Percentiles rank a stretch among this genome's conserved stretches.
These are phyloP conservation scores for Daphne laureola DNA, from an alignment of 441 rosid genomes.

Conservation along the genomic window DNA sequence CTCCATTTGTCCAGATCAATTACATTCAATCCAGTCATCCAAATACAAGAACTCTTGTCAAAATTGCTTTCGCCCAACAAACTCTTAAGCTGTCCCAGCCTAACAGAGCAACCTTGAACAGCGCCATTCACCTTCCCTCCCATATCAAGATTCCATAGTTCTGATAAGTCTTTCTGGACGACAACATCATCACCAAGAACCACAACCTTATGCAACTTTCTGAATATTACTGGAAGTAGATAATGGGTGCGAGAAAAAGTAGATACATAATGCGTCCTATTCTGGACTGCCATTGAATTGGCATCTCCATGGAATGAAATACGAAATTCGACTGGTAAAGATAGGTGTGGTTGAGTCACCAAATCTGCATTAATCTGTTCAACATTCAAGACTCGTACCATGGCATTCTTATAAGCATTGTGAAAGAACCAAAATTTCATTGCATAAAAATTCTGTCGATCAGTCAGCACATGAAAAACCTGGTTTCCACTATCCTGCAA, in stretches of 20 bases:
- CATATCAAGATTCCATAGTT: constrained; percentile 60
- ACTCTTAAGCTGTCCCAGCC: constrained; percentile 51
- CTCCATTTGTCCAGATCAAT: constrained; percentile 84
- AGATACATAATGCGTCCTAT: constrained; percentile 61
- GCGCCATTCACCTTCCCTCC: constrained; percentile 89
- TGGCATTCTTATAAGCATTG: constrained; percentile 53
- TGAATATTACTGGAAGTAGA: constrained; percentile 74
- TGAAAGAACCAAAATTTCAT: constrained; percentile 78
- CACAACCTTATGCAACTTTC: constrained; percentile 49
- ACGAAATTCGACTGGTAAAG: constrained; percentile 75
- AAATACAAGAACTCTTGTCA: constrained; percentile 50
- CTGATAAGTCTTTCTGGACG: constrained; percentile 58
- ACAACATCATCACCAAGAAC: constrained; percentile 77
- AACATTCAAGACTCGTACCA: constrained; percentile 63
- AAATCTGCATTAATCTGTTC: constrained; percentile 44
- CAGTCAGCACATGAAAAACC: constrained; percentile 89
- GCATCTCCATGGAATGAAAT: constrained; percentile 46
- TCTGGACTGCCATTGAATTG: constrained; percentile 26
- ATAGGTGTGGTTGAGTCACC: constrained; percentile 32
- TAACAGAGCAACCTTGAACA: constrained; percentile 58
- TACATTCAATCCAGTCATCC: constrained; percentile 96
- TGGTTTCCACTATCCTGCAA: constrained; percentile 70
- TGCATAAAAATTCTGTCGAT: constrained; percentile 70
- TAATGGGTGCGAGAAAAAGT: constrained; percentile 69
- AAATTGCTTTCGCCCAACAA: constrained; percentile 37